Base-by-base conservation (phyloP, 2,329 filamentous ascomycete genomes). In the Aspergillus sojae region DNA sequence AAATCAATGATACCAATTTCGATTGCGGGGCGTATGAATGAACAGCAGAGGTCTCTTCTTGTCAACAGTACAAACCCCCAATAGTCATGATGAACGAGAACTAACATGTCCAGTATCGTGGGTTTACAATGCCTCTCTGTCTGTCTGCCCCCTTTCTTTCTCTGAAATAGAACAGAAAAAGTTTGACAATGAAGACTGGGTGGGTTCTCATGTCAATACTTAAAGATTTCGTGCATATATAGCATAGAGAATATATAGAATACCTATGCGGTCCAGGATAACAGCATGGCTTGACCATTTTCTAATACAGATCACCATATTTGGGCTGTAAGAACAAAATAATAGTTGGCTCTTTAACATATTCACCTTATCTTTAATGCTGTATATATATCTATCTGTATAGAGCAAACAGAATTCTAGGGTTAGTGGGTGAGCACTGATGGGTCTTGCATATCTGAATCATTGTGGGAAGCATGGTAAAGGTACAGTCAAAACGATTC, bases 191-290 rank as follows among this genome's bases (percentile, higher is more conserved):
- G 21, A 39, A 11, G 43, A 28, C 11, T 26, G 45, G 55, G 30
- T 50, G 45, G 30, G 14, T 19, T 45, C 21, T 4, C 30, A 58
- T 50, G 30, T 39, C 30, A 41, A 50, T 50, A n/a, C 21, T 26
- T 50, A 50, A 23, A 41, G 45, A 50, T 58, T 36, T 41, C 23
- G 26, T 34, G n/a, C 43, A 58, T 58, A 50, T 50, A 36, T 36
- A 50, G 23, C 26, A 30, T 30, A 50, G 12, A 6, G 4, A 10
- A 28, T 50, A 50, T 30, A 50, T 50, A 41, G 3, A 6, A 28
- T 28, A 28, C 23, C 19, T 30, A 16, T 10, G 6, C 4, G 10
- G 43, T 46, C 10, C 43, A 23, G n/a, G 43, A 23, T 19, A 41
- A 41, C 19, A 36, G 34, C 14, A 36, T 36, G 34, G 14, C 34